These are phyloP conservation scores for Nelumbo lutea DNA, from an alignment of 164 flowering plant species.

Conservation along the genomic window DNA sequence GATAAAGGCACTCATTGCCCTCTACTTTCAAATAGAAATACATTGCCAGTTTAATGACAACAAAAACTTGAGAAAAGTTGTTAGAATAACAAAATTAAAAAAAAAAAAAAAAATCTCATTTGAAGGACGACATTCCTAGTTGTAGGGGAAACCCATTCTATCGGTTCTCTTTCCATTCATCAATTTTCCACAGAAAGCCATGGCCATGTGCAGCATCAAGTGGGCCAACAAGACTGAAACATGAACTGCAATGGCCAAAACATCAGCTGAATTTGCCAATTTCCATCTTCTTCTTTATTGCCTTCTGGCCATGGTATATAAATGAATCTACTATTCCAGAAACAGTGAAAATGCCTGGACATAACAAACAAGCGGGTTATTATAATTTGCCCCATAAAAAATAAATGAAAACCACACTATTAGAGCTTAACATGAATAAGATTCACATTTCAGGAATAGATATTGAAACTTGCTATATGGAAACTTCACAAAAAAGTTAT, in stretches of 20 bases:
- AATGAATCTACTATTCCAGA: conserved; percentile 80
- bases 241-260: background rate
- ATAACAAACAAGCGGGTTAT: background rate
- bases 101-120: background rate
- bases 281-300: conserved; percentile 78
- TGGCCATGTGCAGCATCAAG: background rate
- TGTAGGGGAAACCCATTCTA: background rate
- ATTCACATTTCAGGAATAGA: too few species aligned
- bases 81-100: background rate
- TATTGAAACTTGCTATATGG: too few species aligned
- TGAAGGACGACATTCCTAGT: background rate
- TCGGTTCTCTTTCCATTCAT: background rate
- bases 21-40: background rate
- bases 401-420: background rate
- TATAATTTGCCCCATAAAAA: background rate
- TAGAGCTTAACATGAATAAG: too few species aligned
- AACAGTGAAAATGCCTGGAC: conserved; percentile 65
- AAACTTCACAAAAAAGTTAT: too few species aligned
- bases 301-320: conserved; percentile 75
- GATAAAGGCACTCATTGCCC: background rate
- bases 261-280: conserved; percentile 64
- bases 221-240: conserved; percentile 9
- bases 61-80: background rate
- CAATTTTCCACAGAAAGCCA: conserved; percentile 3
- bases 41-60: background rate